Base-by-base conservation (phyloP, 495 filamentous ascomycete species). In the Margaritispora aquatica region DNA sequence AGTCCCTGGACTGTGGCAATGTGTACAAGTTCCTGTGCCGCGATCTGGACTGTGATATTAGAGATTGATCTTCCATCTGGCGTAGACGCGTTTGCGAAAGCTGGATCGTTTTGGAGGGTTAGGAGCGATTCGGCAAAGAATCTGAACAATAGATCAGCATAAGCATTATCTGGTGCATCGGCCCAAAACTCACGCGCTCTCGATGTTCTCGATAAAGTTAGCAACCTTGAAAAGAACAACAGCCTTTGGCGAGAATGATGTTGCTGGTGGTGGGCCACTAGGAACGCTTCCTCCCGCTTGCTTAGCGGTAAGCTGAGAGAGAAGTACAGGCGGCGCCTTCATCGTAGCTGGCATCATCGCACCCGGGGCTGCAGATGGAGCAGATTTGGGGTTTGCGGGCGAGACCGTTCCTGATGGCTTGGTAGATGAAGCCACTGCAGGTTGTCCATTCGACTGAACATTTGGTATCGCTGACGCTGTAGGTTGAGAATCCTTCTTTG, bases 1-100 rank as follows among this genome's bases (percentile, higher is more conserved):
- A 57, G 36, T 21, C 44, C 44, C 49, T 49, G 22, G 7, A 57
- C 10, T 2, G 54, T 57, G 1, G 54, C 44, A 22, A 26, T 47
- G 41, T 57, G 54, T 1, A 48, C 54, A 29, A 48, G 38, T 57
- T 57, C 54, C 34, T 57, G 54, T 11, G 52, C 52, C 9, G 52
- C 52, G 22, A 55, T 55, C 44, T 55, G 52, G 11, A 19, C 20
- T 7, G 52, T 55, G 31, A 55, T 23, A 26, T 55, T 55, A n/a
- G 26, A 29, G 11, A 55, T 55, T 22, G 52, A 55, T 23, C 21
- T 19, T 55, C 52, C 52, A 44, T 55, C 31, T 17, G 26, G 11
- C n/a, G n/a, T n/a, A 2, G 52, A 19, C 1, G 17, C 2, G 23
- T 38, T 44, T 3, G 34, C 44, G 29, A 55, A 55, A 5, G 26